These are phyloP conservation scores for Phylloporus sp. DNA, from an alignment of 768 basidiomycete genomes.

Conservation along the genomic window DNA sequence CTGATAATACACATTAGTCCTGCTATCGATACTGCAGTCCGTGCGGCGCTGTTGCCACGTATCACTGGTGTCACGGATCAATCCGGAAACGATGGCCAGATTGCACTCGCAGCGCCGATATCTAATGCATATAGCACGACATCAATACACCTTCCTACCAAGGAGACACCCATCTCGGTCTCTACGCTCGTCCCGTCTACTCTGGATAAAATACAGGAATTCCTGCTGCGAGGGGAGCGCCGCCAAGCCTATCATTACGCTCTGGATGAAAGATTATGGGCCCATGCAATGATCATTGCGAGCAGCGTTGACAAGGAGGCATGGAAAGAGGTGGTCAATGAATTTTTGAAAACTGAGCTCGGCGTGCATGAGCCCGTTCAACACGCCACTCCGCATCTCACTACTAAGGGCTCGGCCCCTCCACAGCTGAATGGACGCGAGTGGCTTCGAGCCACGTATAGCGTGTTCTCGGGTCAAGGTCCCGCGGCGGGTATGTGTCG, in stretches of 20 bases:
- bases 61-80: conserved; percentile 32
- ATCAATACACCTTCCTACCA: conserved; percentile 24
- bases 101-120: conserved; percentile 18
- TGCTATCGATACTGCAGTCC: conserved; percentile 69
- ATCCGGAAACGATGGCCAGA: conserved; percentile 18
- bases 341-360: conserved; percentile 80
- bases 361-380: conserved; percentile 35
- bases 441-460: conserved; percentile 74
- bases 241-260: conserved; percentile 86
- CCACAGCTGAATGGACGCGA: conserved; percentile 54
- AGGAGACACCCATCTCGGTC: conserved; percentile 53
- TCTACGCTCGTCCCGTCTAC: conserved; percentile 59
- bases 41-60: conserved; percentile 65
- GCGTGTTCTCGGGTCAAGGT: conserved; percentile 82
- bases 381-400: conserved; percentile 9
- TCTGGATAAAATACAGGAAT: conserved; percentile 73
- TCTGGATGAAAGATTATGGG: conserved; percentile 85
- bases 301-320: conserved; percentile 90
- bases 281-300: conserved; percentile 92
- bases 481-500: conserved; percentile 56
- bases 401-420: conserved; percentile 18
- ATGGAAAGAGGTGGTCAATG: conserved; percentile 87
- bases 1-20: conserved; percentile 39
- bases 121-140: conserved; percentile 15
- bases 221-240: conserved; percentile 81